Conservation (phyloP, 345 rosid genomes). For the Lepidium sativum region DNA sequence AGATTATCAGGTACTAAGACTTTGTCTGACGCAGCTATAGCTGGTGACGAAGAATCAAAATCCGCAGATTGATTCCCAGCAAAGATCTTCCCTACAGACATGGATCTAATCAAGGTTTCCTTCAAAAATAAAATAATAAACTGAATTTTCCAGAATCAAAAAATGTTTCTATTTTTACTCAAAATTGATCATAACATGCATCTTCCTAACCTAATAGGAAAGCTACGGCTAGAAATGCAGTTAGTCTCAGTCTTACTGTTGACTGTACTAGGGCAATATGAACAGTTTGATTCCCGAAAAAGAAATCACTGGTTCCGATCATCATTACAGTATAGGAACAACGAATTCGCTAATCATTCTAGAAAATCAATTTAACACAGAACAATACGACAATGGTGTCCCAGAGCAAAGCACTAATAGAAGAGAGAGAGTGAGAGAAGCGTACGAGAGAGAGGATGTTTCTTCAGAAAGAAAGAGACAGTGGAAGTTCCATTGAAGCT, state of each 20-base stretch:
- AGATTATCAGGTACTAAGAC: constrained; percentile 55
- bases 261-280: background rate
- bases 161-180: background rate
- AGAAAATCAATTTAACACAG: background rate
- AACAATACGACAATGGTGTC: constrained; percentile 6
- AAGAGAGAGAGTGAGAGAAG: constrained; percentile 1
- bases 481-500: constrained; percentile 33
- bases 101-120: constrained; percentile 24
- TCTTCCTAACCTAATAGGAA: background rate
- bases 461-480: constrained; percentile 45
- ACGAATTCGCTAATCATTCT: background rate
- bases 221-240: background rate
- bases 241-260: background rate
- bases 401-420: background rate
- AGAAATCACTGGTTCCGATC: background rate
- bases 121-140: background rate
- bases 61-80: constrained; percentile 48
- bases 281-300: background rate
- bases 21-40: constrained; percentile 50
- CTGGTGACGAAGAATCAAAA: constrained; percentile 41
- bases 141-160: background rate
- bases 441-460: constrained; percentile 45
- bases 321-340: background rate
- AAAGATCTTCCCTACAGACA: constrained; percentile 69
- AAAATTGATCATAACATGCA: background rate